Evolutionary conservation across 352 stramenopile genomes (phyloP), one percentile per base, ranked within the genome.

Genomic region (Aphanomyces astaci): DNA sequence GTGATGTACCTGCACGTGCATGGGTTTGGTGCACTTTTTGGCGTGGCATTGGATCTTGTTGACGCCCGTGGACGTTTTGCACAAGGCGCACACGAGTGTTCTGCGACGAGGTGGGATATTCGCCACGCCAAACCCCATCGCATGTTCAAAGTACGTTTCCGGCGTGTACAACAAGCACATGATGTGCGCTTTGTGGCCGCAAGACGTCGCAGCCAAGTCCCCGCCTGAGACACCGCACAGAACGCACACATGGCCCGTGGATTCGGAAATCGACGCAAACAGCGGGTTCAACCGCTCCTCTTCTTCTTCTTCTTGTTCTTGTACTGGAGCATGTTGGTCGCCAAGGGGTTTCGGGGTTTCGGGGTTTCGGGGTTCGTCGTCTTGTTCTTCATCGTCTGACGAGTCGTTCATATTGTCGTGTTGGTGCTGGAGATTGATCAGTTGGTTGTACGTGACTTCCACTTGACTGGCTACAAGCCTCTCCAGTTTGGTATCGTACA

Each of bases 151-250:
- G 45, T 82, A 93, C 10, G 85, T 93, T 73, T 93, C 85, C 9
- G 85, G 85, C 2, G 85, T 93, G 71, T 89, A 93, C 80, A 93
- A 86, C 4, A 83, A 80, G 46, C 85, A 93, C 64, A 91, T 84
- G 27, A 82, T 82, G 46, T 93, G 85, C 3, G 89, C 85, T 4
- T 91, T 76, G 5, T 57, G 72, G 7, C 75, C 79, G 19, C 71
- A 81, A n/a, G 85, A 74, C 19, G 82, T 90, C n/a, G 77, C 77
- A 10, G 81, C 80, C 70, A 93, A 86, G 73, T 93, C 85, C 9
- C 85, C 85, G 31, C 85, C 85, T 31, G 77, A 89, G 25, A 93
- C 71, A 28, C 87, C 78, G 52, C 85, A 93, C n/a, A 93, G 66
- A 1, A 78, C 71, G 43, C 85, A 93, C 56, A 85, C 72, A 66